Evolutionary conservation across 495 filamentous ascomycete species (phyloP).

Genomic region (Penicillium verhagenii): DNA sequence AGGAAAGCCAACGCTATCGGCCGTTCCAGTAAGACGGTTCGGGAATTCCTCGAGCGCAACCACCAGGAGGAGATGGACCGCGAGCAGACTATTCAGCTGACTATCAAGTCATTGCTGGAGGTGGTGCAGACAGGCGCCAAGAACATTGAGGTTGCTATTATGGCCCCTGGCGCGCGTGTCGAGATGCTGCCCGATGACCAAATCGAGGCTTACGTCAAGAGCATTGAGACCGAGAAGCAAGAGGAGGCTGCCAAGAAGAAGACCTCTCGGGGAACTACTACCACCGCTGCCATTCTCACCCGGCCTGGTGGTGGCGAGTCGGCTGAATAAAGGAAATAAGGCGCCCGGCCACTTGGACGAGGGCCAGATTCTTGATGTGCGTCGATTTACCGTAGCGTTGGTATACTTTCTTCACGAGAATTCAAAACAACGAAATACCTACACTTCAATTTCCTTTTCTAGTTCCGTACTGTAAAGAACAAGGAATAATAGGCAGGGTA

Average conservation of each 20-base stretch:
- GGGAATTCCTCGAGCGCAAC: slow-evolving; percentile 96
- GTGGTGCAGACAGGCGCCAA: slow-evolving; percentile 98
- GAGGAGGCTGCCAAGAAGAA: slow-evolving; percentile 98
- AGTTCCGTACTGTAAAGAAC: slow-evolving; percentile 18
- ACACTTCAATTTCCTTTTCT: slow-evolving; percentile 5
- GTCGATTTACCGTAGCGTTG: slow-evolving; percentile 32
- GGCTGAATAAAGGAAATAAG: slow-evolving; percentile 15
- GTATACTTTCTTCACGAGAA: slow-evolving; percentile 25
- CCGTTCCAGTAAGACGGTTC: slow-evolving; percentile 95
- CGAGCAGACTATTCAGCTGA: slow-evolving; percentile 93
- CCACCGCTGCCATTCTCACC: slow-evolving; percentile 76
- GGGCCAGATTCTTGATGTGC: slow-evolving; percentile 16
- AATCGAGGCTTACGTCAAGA: slow-evolving; percentile 95
- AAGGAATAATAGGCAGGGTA: slow-evolving; percentile 15
- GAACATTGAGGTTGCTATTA: slow-evolving; percentile 99
- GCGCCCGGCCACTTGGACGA: slow-evolving; percentile 4
- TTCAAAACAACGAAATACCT: slow-evolving; percentile 27
- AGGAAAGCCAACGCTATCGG: slow-evolving; percentile 99
- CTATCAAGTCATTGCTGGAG: slow-evolving; percentile 95
- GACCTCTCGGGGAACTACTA: slow-evolving; percentile 73
- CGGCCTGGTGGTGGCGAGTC: slow-evolving; percentile 55
- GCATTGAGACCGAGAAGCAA: slow-evolving; percentile 97
- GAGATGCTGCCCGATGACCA: slow-evolving; percentile 96
- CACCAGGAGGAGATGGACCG: slow-evolving; percentile 97
- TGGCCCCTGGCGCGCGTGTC: slow-evolving; percentile 87